Evolutionary conservation across 805 yeast genomes (phyloP).

Genomic region (Wickerhamiella azymoides): DNA sequence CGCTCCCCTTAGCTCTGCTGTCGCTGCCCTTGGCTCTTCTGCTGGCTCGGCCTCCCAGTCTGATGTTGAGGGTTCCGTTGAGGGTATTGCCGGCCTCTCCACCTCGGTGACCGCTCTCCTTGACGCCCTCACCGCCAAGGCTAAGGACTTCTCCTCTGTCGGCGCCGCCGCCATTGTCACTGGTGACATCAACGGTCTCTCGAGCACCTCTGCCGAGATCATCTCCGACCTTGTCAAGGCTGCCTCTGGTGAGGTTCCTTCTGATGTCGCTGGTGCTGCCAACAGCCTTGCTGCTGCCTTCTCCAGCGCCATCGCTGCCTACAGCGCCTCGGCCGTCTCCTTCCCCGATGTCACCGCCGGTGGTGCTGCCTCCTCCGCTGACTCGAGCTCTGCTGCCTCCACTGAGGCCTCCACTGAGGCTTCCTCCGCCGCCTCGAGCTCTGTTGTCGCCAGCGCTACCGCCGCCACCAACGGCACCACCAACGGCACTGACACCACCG

Average conservation of each 20-base stretch:
- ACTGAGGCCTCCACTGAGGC: constrained; percentile 3
- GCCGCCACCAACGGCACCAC: constrained; percentile 1
- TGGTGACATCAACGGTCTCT: constrained; percentile 17
- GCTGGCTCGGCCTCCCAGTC: constrained; percentile 8
- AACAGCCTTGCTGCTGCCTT: constrained; percentile 5
- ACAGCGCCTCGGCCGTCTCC: constrained; percentile 6
- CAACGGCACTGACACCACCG: neutral
- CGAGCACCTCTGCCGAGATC: constrained; percentile 15
- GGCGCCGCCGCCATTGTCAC: constrained; percentile 18
- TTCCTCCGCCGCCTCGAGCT: neutral
- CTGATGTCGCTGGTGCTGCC: constrained; percentile 12
- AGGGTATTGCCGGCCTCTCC: constrained; percentile 5
- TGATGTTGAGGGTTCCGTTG: constrained; percentile 9
- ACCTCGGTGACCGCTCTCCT: constrained; percentile 13
- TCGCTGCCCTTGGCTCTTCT: constrained; percentile 10
- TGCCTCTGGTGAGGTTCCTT: constrained; percentile 9
- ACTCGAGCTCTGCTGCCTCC: constrained; percentile 5
- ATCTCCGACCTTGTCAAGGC: constrained; percentile 9
- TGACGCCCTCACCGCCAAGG: constrained; percentile 15
- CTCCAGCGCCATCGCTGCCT: constrained; percentile 3
- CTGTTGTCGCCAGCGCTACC: neutral
- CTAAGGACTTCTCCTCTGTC: constrained; percentile 14
- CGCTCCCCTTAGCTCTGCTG: constrained; percentile 15
- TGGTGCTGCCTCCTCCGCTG: constrained; percentile 9
- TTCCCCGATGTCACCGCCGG: constrained; percentile 9